These are phyloP conservation scores for Podaxis rugospora DNA, from an alignment of 768 basidiomycete genomes.

Conservation along the genomic window DNA sequence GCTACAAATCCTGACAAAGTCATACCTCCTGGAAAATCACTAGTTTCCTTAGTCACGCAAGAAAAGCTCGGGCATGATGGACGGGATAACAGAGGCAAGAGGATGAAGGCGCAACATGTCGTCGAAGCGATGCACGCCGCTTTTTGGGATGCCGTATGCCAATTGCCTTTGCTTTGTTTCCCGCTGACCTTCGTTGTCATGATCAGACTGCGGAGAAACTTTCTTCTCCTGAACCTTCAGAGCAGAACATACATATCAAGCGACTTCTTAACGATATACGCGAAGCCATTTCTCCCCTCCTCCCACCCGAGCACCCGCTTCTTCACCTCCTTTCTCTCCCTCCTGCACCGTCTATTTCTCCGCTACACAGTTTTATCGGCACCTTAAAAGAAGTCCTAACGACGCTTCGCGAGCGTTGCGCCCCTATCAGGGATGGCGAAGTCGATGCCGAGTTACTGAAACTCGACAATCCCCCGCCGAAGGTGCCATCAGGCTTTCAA, in stretches of 20 bases:
- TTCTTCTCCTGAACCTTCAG: constrained; percentile 52
- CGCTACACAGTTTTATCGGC: constrained; percentile 51
- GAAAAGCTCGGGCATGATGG: constrained; percentile 31
- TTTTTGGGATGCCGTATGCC: constrained; percentile 71
- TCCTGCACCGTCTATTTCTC: constrained; percentile 63
- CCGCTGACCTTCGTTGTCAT: background rate
- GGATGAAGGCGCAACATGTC: constrained; percentile 26
- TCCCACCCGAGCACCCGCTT: constrained; percentile 50
- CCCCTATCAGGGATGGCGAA: constrained; percentile 56
- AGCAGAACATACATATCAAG: constrained; percentile 57
- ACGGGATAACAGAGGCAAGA: constrained; percentile 14
- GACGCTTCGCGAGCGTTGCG: constrained; percentile 56
- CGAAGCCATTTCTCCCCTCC: constrained; percentile 47
- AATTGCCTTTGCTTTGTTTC: constrained; percentile 1
- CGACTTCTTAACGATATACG: constrained; percentile 51
- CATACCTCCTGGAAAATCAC: constrained; percentile 69
- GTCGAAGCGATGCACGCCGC: constrained; percentile 56
- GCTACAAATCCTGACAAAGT: constrained; percentile 55
- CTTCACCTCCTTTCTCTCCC: constrained; percentile 52
- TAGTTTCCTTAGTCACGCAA: constrained; percentile 47
- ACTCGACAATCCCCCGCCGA: constrained; percentile 9
- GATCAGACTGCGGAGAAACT: constrained; percentile 51
- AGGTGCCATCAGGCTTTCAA: background rate
- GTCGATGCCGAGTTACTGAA: constrained; percentile 39
- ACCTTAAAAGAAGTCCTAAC: constrained; percentile 51